Conservation (phyloP, 2,329 filamentous ascomycete species). For the Pestalotiopsis sp. region DNA sequence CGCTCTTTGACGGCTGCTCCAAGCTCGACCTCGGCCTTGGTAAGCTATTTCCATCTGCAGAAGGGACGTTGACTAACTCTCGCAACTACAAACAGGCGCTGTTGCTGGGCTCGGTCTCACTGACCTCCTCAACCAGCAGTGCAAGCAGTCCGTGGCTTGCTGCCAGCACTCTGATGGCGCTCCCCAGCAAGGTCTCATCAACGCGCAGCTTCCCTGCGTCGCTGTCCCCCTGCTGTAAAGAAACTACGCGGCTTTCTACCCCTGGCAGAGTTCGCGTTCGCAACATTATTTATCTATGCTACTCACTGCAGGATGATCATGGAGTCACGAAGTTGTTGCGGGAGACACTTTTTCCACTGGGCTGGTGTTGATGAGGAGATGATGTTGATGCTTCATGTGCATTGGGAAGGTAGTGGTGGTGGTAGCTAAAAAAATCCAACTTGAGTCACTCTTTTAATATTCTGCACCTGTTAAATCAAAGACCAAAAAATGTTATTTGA, state of each 20-base stretch:
- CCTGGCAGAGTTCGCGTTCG: neutral
- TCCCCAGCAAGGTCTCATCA: slow-evolving; percentile 28
- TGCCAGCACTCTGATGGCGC: slow-evolving; percentile 27
- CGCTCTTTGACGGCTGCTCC: slow-evolving; percentile 33
- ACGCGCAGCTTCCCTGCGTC: slow-evolving; percentile 32
- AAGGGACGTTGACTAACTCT: neutral
- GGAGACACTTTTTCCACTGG: slow-evolving; percentile 25
- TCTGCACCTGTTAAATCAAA: no score
- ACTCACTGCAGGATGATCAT: slow-evolving; percentile 20
- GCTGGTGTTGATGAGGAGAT: slow-evolving; percentile 13
- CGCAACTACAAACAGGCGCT: slow-evolving; percentile 17
- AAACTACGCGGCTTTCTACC: neutral
- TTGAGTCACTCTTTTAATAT: slow-evolving; percentile 31
- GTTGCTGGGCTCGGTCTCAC: slow-evolving; percentile 19
- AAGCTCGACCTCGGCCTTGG: slow-evolving; percentile 29
- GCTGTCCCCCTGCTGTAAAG: slow-evolving; percentile 32
- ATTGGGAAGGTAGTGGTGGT: slow-evolving; percentile 16
- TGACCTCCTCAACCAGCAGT: slow-evolving; percentile 31
- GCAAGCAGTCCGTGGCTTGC: slow-evolving; percentile 34
- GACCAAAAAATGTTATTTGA: no score
- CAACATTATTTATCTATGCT: neutral
- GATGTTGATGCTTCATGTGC: slow-evolving; percentile 22
- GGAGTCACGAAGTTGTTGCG: slow-evolving; percentile 25
- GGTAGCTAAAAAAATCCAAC: slow-evolving; percentile 30
- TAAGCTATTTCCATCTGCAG: slow-evolving; percentile 17